A percentile compares a stretch with the other conserved stretches of the same genome.
Conservation (phyloP, 257 asterid genomes). For the Solanum etuberosum region DNA sequence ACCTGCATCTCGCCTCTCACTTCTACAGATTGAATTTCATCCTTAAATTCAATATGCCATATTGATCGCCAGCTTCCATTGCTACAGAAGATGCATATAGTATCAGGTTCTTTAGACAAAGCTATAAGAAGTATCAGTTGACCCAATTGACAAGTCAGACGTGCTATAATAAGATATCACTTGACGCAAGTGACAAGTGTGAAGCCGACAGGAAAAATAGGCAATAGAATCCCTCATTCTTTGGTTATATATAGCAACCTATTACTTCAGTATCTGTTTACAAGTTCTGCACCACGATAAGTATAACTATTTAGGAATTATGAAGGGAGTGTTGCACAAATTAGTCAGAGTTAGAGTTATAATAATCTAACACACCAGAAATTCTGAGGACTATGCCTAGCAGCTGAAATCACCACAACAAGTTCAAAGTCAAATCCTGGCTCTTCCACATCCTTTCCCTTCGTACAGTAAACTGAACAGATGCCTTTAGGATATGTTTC, state of each 20-base stretch:
- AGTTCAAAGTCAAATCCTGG: constrained; percentile 81
- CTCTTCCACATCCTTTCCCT: constrained; percentile 80
- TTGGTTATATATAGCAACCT: not conserved
- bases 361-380: constrained; percentile 53
- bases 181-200: not conserved
- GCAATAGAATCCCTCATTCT: not conserved
- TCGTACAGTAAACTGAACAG: constrained; percentile 68
- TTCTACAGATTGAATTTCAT: constrained; percentile 68
- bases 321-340: not conserved
- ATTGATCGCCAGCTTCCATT: constrained; percentile 93
- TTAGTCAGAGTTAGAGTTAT: not conserved
- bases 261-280: not conserved
- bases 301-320: not conserved
- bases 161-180: not conserved
- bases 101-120: not conserved
- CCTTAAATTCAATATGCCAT: constrained; percentile 70
- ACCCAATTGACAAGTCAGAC: not conserved
- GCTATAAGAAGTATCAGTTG: not conserved
- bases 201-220: not conserved
- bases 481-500: constrained; percentile 90
- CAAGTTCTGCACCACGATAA: not conserved
- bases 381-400: constrained; percentile 88
- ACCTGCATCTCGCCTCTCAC: constrained; percentile 76
- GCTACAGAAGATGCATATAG: constrained; percentile 29
- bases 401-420: constrained; percentile 87